These are phyloP conservation scores for Cladosporium phlei DNA, from an alignment of 2,329 filamentous ascomycete species.

Conservation along the genomic window DNA sequence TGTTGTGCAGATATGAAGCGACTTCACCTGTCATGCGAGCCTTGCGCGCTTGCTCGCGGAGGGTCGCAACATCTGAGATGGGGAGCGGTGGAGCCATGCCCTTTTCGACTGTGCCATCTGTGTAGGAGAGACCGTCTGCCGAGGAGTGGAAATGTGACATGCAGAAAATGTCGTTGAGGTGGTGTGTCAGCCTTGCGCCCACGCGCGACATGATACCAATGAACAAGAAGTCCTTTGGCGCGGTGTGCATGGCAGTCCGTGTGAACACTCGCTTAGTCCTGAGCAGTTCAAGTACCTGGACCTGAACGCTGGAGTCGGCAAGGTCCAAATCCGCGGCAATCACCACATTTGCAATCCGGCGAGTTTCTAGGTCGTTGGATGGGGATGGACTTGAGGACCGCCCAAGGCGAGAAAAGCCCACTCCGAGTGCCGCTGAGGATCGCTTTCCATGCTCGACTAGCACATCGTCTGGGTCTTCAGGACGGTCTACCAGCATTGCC, in stretches of 20 bases:
- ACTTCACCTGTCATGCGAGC: slow-evolving; percentile 71
- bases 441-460: neutral
- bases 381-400: slow-evolving; percentile 2
- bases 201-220: slow-evolving; percentile 57
- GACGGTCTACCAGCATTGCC: slow-evolving; percentile 53
- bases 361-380: slow-evolving; percentile 38
- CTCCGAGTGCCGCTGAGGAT: neutral
- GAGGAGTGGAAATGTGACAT: slow-evolving; percentile 74
- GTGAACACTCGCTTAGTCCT: slow-evolving; percentile 74
- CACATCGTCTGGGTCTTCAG: neutral
- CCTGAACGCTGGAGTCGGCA: slow-evolving; percentile 71
- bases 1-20: slow-evolving; percentile 77
- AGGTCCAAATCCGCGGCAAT: slow-evolving; percentile 75
- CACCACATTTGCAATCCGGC: slow-evolving; percentile 72
- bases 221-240: slow-evolving; percentile 75
- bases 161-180: slow-evolving; percentile 74
- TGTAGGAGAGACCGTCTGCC: slow-evolving; percentile 13
- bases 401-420: slow-evolving; percentile 3
- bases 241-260: slow-evolving; percentile 65
- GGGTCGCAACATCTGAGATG: slow-evolving; percentile 48
- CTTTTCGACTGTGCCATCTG: slow-evolving; percentile 18
- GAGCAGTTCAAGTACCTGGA: slow-evolving; percentile 73
- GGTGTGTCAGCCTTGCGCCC: slow-evolving; percentile 34
- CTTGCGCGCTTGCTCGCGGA: slow-evolving; percentile 55
- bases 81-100: slow-evolving; percentile 25